Evolutionary conservation across 1,284 basidiomycete genomes (phyloP).

Genomic region (Heterobasidion parviporum): DNA sequence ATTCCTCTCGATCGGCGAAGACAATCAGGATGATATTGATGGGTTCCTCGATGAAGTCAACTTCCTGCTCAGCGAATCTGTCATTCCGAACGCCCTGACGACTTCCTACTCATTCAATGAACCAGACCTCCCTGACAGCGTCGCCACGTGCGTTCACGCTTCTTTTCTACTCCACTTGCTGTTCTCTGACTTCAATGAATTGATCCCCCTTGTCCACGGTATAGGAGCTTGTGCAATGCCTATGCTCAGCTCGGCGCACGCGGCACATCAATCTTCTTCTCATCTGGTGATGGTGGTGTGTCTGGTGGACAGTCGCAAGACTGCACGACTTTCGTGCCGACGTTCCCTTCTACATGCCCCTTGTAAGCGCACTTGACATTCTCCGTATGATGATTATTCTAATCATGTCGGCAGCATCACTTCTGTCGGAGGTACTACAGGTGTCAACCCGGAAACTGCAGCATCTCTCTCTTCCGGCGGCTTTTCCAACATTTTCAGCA

Average conservation of each 20-base stretch:
- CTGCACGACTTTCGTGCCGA: constrained; percentile 58
- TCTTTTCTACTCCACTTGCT: not conserved
- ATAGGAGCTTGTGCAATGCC: constrained; percentile 40
- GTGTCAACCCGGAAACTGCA: constrained; percentile 40
- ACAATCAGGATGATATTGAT: constrained; percentile 17
- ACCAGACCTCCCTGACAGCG: constrained; percentile 12
- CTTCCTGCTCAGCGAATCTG: constrained; percentile 15
- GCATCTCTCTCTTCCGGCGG: constrained; percentile 12
- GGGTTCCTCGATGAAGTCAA: constrained; percentile 20
- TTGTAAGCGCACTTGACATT: constrained; percentile 18
- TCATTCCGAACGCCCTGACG: constrained; percentile 17
- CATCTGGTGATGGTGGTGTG: constrained; percentile 60
- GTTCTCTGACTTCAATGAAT: not conserved
- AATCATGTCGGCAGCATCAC: constrained; percentile 47
- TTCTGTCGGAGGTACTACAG: constrained; percentile 46
- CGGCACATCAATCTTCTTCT: constrained; percentile 56
- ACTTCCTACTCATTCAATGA: constrained; percentile 21
- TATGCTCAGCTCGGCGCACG: constrained; percentile 53
- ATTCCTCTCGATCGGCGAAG: constrained; percentile 37
- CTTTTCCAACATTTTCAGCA: constrained; percentile 25
- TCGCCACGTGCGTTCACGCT: constrained; percentile 6
- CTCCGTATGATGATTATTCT: not conserved
- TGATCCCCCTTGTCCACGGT: not conserved
- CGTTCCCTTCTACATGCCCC: constrained; percentile 55
- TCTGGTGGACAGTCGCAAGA: constrained; percentile 35